Base-by-base conservation (phyloP, 2,329 filamentous ascomycete genomes). In the Magnaporthales sp. region DNA sequence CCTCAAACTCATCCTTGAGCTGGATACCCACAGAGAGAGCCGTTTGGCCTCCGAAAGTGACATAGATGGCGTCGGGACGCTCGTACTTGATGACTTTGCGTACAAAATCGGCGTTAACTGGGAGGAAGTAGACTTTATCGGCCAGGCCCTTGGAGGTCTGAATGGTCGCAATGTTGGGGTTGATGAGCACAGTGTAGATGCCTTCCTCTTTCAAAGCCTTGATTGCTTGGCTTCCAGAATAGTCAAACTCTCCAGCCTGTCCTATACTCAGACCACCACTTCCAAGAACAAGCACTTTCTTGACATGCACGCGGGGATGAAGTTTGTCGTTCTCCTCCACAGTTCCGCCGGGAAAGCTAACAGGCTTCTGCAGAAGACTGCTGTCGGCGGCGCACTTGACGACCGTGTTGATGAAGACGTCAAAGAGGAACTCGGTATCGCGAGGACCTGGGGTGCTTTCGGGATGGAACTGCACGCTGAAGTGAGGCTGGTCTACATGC, bases 381-480 rank as follows among this genome's bases (percentile, higher is more conserved):
- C 85, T 78, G 69, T 93, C 88, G 66, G 85, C 79, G 63, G 93
- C 82, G 67, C 90, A 90, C 72, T 89, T 85, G 74, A 86, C 82
- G 71, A 98, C 91, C 24, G 93, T 91, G 79, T 90, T 81, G 75
- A 99, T 91, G 82, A 99, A 99, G 70, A 98, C 92, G 77, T 99
- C 93, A 71, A 99, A 99, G 29, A 99, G 84, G 75, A 91, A 97
- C 77, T 99, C 95, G 30, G 95, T 99, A 76, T 99, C 95, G 46
- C 92, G 87, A 65, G 95, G 95, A 67, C 95, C 95, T 2, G 95
- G 95, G 1, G 93, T 96, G 82, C 93, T 97, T 79, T 99, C 95
- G 0, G 95, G 95, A 75, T 99, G 95, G 81, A 99, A 99, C 77
- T 99, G 95, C n/a, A 98, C 95, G 83, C 93, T 97, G 84, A 99